A percentile compares a stretch with the other conserved stretches of the same genome.
Evolutionary conservation across 148 eudicot genomes (phyloP).

Genomic region (Fagopyrum esculentum): DNA sequence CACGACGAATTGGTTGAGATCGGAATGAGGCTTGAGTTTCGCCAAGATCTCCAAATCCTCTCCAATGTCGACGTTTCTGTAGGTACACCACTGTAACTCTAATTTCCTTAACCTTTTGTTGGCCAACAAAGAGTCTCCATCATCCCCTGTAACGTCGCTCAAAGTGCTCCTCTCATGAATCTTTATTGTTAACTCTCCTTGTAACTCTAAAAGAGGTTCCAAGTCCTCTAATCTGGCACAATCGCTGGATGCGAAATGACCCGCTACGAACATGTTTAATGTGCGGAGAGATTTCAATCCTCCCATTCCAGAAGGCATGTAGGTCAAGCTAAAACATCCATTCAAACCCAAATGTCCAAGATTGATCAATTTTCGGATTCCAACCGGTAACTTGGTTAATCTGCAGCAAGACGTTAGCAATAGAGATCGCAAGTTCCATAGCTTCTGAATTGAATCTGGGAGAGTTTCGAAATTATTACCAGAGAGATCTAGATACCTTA

Average conservation of each 20-base stretch:
- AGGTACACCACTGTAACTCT: background rate
- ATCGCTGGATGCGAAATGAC: background rate
- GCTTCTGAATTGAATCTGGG: background rate
- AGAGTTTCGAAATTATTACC: background rate
- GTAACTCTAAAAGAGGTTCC: background rate
- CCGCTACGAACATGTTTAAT: conserved; percentile 4
- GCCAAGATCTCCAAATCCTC: background rate
- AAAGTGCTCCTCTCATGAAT: background rate
- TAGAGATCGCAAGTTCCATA: conserved; percentile 9
- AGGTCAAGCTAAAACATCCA: background rate
- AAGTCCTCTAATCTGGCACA: background rate
- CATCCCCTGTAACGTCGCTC: background rate
- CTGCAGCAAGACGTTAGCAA: background rate
- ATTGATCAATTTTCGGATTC: background rate
- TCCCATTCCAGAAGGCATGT: conserved; percentile 19
- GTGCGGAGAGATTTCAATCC: conserved; percentile 2
- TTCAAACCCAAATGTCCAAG: conserved; percentile 14
- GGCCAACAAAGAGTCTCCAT: background rate
- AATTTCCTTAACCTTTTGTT: background rate
- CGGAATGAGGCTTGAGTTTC: too few relatives aligned
- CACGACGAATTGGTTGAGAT: too few relatives aligned
- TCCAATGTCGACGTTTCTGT: background rate
- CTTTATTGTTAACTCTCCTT: background rate
- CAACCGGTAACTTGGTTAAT: conserved; percentile 12
- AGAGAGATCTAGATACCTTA: conserved; percentile 17